Evolutionary conservation across 2,329 filamentous ascomycete species (phyloP).

Genomic region (Aspergillus clavatus): DNA sequence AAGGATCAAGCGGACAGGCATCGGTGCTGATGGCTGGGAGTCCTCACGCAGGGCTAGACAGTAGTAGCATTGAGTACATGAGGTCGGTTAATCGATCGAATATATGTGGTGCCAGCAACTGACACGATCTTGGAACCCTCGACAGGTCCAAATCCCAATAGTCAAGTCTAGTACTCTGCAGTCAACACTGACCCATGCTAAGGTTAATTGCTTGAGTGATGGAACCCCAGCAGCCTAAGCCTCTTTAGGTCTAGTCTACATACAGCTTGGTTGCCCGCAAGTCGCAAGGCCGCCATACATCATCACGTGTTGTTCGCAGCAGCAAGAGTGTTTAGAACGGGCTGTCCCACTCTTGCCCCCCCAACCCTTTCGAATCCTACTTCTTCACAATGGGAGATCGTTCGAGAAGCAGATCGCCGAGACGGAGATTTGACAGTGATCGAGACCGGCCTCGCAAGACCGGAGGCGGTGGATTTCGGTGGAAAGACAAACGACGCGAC

Average conservation of each 20-base stretch:
- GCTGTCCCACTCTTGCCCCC: constrained; percentile 18
- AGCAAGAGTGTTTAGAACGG: constrained; percentile 7
- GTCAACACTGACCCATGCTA: no score
- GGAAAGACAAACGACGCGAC: constrained; percentile 48
- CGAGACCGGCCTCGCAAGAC: constrained; percentile 39
- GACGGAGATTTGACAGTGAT: constrained; percentile 30
- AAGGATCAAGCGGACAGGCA: constrained; percentile 53
- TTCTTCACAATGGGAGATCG: constrained; percentile 29
- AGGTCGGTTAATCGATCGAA: not conserved
- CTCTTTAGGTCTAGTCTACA: constrained; percentile 4
- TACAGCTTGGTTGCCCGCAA: constrained; percentile 6
- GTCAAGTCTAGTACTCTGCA: no score
- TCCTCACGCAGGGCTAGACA: not conserved
- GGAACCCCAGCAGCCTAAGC: not conserved
- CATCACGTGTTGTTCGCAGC: constrained; percentile 23
- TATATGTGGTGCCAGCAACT: not conserved
- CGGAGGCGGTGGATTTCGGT: constrained; percentile 43
- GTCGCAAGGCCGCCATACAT: constrained; percentile 13
- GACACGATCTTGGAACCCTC: not conserved
- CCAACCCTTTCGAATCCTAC: constrained; percentile 11
- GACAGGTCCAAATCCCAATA: not conserved
- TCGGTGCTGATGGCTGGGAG: constrained; percentile 26
- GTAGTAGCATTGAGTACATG: not conserved
- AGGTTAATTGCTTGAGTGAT: not conserved
- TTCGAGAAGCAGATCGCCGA: constrained; percentile 43